These are phyloP conservation scores for Puccinia polysora DNA, from an alignment of 1,284 basidiomycete species.

Conservation along the genomic window DNA sequence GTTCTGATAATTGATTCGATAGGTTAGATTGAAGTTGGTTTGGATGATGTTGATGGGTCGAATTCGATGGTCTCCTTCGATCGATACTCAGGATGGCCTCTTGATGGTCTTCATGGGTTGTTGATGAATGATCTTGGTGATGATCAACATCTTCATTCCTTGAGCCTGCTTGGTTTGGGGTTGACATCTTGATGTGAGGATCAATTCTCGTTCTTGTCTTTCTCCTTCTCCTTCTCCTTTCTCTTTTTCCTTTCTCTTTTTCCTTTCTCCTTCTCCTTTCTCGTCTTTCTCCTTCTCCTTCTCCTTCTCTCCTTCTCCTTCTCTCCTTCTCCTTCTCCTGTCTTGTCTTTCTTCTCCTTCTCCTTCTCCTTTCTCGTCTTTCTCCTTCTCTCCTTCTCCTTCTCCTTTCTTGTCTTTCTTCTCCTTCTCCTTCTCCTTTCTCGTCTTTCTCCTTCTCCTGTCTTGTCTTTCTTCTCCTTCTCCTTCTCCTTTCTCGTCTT, in stretches of 20 bases:
- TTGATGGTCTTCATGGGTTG: not conserved
- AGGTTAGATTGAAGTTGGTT: slow-evolving; percentile 17
- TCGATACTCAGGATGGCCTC: no score
- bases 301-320: not conserved
- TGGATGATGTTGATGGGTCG: not conserved
- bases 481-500: slow-evolving; percentile 34
- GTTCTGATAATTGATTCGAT: slow-evolving; percentile 14
- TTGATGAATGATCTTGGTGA: no score
- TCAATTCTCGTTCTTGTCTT: slow-evolving; percentile 79
- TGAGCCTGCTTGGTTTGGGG: no score
- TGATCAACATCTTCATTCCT: no score
- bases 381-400: no score
- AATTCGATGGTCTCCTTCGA: no score
- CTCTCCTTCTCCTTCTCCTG: no score
- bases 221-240: slow-evolving; percentile 91
- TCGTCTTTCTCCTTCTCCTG: slow-evolving; percentile 30
- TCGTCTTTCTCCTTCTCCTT: not conserved
- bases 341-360: no score
- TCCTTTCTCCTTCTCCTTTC: no score
- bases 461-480: slow-evolving; percentile 42
- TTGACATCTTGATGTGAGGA: slow-evolving; percentile 84
- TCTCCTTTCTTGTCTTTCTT: not conserved
- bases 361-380: no score
- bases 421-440: not conserved
- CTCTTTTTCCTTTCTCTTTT: slow-evolving; percentile 51